A percentile compares a stretch with the other conserved stretches of the same genome.
Evolutionary conservation across 1,284 basidiomycete species (phyloP).

Genomic region (Tremellales sp.): DNA sequence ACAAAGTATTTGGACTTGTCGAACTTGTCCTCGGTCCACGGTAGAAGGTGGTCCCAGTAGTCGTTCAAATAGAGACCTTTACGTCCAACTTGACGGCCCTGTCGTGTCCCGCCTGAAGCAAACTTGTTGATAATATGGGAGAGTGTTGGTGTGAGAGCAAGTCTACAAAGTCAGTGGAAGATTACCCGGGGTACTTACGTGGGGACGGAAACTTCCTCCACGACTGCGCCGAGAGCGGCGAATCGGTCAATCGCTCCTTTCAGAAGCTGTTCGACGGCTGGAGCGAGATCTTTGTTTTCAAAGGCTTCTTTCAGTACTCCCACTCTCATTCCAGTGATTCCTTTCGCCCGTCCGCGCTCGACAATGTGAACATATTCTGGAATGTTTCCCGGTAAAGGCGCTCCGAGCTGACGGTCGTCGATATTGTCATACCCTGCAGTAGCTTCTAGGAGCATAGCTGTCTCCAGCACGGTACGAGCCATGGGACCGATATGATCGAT

Average conservation of each 20-base stretch:
- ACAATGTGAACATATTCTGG: constrained; percentile 47
- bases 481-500: constrained; percentile 48
- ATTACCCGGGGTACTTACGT: constrained; percentile 23
- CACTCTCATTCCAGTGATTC: constrained; percentile 47
- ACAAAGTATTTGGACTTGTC: constrained; percentile 37
- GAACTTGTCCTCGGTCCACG: constrained; percentile 50
- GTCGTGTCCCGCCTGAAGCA: constrained; percentile 13
- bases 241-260: constrained; percentile 44
- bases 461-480: constrained; percentile 50
- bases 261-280: constrained; percentile 19
- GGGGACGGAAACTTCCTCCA: constrained; percentile 51
- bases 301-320: constrained; percentile 53
- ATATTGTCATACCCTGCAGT: constrained; percentile 54
- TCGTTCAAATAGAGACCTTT: constrained; percentile 49
- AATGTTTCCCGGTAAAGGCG: constrained; percentile 48
- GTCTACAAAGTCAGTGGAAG: constrained; percentile 16
- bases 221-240: constrained; percentile 47
- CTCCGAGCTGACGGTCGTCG: constrained; percentile 54
- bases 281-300: constrained; percentile 21
- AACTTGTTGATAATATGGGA: constrained; percentile 27
- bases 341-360: constrained; percentile 5
- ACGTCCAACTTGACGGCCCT: constrained; percentile 30
- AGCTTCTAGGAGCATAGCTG: constrained; percentile 51
- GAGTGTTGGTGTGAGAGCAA: constrained; percentile 11
- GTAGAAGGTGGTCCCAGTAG: constrained; percentile 46